Base-by-base conservation (phyloP, 768 basidiomycete genomes). In the Trametes cinnabarina region DNA sequence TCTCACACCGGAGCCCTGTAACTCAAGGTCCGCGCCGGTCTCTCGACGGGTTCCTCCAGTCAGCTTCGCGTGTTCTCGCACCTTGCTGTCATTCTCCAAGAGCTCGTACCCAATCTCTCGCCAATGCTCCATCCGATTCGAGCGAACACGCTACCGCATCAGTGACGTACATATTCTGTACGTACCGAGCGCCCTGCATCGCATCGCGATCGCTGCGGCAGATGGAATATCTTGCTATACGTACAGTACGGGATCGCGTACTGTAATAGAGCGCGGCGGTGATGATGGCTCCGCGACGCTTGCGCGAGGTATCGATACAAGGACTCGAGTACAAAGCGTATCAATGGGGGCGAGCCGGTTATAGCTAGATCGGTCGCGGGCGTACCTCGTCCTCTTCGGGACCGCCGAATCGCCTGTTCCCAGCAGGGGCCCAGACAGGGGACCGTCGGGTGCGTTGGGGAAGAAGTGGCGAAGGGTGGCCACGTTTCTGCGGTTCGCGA, bases 371-470 rank as follows among this genome's bases (percentile, higher is more conserved):
- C 1, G 2, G 11, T 23, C 37, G 5, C 22, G 22, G 41, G 51
- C 41, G 51, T 52, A 52, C 51, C 51, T 52, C 15, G 11, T n/a
- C 50, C 39, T 54, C 22, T 54, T 54, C 52, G 52, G 52, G 52
- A 54, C 52, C 52, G 52, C 43, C 8, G 32, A n/a, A 25, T 34
- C 19, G 30, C 19, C 32, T 26, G 14, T 46, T 46, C 44, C 44
- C 44, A 46, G 22, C 6, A 32, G 15, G 52, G 52, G 9, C 23
- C 22, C 48, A 49, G 40, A 32, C 7, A 32, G 44, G 30, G 43
- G 12, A n/a, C 52, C 41, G 51, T 52, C 41, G 40, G 26, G 41
- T 32, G 30, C 15, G 7, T 32, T 32, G 30, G 10, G n/a, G n/a
- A 20, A 10, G 25, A 44, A 39, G 52, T 17, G 15, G 5, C 23